Evolutionary conservation across 768 basidiomycete genomes (phyloP), one percentile per base, ranked within the genome.

Genomic region (Tulasnella calospora): DNA sequence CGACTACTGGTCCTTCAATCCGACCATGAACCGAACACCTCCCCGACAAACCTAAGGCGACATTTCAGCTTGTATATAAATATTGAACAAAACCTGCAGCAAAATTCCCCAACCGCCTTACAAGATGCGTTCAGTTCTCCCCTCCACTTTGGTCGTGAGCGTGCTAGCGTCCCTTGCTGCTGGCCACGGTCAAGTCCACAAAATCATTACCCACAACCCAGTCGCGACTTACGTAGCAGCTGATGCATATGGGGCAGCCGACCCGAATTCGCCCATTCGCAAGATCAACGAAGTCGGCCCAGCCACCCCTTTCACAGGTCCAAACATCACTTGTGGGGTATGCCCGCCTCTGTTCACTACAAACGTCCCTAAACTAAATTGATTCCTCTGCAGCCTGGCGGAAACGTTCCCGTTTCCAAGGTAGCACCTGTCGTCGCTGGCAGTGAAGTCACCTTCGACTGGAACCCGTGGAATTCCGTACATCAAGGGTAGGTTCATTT

Each of bases 241-340:
- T 19, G 79, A 79, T 35, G 79, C 79, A n/a, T 79, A 79, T 27
- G 76, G 38, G 3, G 44, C 76, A 3, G 76, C 79, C 8, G 70
- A 79, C 27, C 79, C 79, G 10, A 79, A 23, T 19, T 77, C 76
- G 70, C 79, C 79, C 10, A 79, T 79, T 73, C 75, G 79, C 8
- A 79, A 79, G 75, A 57, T 79, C 33, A 73, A 57, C 27, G 77
- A 77, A 0, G 70, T 71, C 36, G 79, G 79, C 12, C 79, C 79
- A 33, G 79, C 79, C 19, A 69, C 75, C 46, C 67, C 61, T 38
- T 77, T 79, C 33, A 72, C 75, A 0, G 79, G 76, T n/a, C 36
- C 76, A 17, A 70, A 69, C 2, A 79, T 79, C 61, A 77, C 75
- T 17, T 79, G 79, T 41, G 79, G 79, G 9, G 79, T 79, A 55